phyloP scores from a whole-genome alignment of 1,284 basidiomycete species.

The Pholiota adiposa region DNA sequence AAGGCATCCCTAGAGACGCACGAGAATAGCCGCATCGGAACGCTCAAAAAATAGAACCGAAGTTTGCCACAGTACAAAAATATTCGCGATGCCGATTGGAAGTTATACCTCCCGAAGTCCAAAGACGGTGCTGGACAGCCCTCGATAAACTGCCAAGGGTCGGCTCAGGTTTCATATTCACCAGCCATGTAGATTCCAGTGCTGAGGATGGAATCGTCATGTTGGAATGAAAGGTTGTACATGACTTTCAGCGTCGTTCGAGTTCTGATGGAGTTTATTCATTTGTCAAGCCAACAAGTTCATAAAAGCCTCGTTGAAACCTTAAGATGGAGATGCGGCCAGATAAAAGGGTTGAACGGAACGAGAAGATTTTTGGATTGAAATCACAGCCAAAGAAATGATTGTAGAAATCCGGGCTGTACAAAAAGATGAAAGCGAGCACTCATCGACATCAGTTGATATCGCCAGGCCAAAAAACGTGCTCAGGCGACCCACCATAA shows the following conservation, averaged over 20 bases:
- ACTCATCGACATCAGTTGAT: too few relatives aligned
- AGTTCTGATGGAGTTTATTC: background rate
- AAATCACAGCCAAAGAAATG: background rate
- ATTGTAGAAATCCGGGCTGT: background rate
- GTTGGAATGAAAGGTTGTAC: background rate
- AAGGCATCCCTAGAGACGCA: conserved; percentile 2
- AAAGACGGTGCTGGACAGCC: background rate
- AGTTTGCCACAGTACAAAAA: background rate
- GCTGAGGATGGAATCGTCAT: too few relatives aligned
- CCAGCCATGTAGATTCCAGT: too few relatives aligned
- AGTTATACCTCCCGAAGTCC: background rate
- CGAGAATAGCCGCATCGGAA: background rate
- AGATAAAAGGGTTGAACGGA: too few relatives aligned
- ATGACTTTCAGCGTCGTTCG: background rate
- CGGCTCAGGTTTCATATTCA: too few relatives aligned
- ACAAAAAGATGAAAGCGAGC: too few relatives aligned
- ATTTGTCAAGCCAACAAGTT: background rate
- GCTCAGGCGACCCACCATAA: too few relatives aligned
- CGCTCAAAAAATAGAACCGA: background rate
- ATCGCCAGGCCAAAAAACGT: too few relatives aligned
- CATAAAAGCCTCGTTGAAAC: background rate
- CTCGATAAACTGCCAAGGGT: background rate
- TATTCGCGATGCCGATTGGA: conserved; percentile 8
- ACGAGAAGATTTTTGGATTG: background rate
- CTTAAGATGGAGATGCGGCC: too few relatives aligned